Evolutionary conservation across 768 basidiomycete genomes (phyloP), one percentile per base, ranked within the genome.

Genomic region (Amanita rimosa): DNA sequence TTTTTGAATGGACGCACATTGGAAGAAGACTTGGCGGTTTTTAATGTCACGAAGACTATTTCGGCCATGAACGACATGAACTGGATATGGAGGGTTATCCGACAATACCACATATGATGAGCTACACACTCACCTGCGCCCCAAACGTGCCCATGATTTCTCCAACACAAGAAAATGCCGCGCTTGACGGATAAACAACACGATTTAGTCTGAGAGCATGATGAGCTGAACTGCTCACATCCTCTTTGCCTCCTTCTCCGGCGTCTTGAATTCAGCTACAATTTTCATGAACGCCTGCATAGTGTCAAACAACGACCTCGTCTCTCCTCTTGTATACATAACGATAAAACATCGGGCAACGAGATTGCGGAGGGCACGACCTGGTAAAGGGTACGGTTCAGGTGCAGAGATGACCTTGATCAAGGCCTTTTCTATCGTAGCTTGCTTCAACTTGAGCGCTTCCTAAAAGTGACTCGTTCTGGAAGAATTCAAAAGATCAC

Each of bases 41-140:
- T 90, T 37, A 88, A 62, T 0, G 82, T 71, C 0, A 79, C 69
- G 1, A 72, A 67, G 16, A 78, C 67, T 29, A 94, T 85, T 60
- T 98, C 95, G 24, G 83, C 75, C 80, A 94, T 85, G 56, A 93
- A 85, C 0, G 93, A 96, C 93, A 97, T 95, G 61, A 93, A 81
- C 90, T 98, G 53, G 1, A 43, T 27, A 24, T 14, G 33, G 31
- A 9, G 36, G 6, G 16, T 26, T 4, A 17, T 16, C 2, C 5
- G n/a, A 9, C n/a, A 11, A 14, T 8, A 16, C 29, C 13, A 52
- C n/a, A n/a, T n/a, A 36, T 19, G 14, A 3, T 4, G 2, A 13
- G 10, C 5, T n/a, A 52, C 34, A 11, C 3, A 58, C 82, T 48
- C 60, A 87, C 92, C 69, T 96, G 88, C 4, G 82, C 72, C 4